These are phyloP conservation scores for Akanthomyces lecanii DNA, from an alignment of 2,329 filamentous ascomycete species.

Conservation along the genomic window DNA sequence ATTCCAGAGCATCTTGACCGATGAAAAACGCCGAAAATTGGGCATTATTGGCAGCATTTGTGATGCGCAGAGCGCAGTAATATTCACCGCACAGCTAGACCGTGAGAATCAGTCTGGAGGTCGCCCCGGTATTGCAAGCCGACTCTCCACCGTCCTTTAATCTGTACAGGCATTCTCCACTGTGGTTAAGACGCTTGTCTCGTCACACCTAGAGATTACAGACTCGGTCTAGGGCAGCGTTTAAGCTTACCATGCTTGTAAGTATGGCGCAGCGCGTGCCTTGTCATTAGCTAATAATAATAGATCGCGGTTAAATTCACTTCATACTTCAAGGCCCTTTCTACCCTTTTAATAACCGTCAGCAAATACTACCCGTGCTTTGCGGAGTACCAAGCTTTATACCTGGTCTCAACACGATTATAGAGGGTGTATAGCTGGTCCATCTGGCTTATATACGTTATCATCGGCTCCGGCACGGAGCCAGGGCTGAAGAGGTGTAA, in stretches of 20 bases:
- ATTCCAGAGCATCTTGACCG: neutral
- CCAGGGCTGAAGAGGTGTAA: too few relatives aligned
- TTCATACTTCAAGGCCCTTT: neutral
- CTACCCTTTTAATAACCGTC: neutral
- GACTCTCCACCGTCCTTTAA: neutral
- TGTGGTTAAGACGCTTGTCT: conserved; percentile 35
- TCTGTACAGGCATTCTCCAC: conserved; percentile 34
- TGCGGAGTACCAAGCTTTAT: neutral
- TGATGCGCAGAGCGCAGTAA: neutral
- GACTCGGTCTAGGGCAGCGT: conserved; percentile 40
- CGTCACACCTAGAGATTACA: conserved; percentile 33
- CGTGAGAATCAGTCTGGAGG: neutral
- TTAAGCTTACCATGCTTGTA: conserved; percentile 38
- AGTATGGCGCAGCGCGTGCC: conserved; percentile 3
- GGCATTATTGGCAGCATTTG: neutral
- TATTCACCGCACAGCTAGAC: neutral
- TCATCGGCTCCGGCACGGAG: too few relatives aligned
- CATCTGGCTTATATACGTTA: too few relatives aligned
- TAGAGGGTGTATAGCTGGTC: neutral
- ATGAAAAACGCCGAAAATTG: neutral
- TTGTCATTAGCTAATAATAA: neutral
- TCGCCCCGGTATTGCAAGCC: neutral
- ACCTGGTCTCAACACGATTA: neutral
- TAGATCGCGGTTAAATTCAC: neutral
- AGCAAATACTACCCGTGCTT: neutral